Evolutionary conservation across 2,329 filamentous ascomycete species (phyloP), one percentile per base, ranked within the genome.

Genomic region (Cercospora brassicicola): DNA sequence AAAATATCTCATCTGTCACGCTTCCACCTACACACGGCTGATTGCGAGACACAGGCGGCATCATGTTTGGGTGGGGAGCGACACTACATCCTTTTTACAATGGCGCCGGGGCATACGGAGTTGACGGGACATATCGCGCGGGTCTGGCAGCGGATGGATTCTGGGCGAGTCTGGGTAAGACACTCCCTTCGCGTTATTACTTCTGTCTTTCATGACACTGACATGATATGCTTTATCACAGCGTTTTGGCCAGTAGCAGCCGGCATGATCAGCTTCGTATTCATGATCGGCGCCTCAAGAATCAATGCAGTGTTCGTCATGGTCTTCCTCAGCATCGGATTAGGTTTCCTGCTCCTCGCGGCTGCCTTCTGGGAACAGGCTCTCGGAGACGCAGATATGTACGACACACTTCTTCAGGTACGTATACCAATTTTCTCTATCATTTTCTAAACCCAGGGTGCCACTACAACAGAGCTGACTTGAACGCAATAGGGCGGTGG

Each of bases 341-440:
- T 66, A 13, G 69, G 69, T 20, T 71, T 71, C 36, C 28, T 59
- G 1, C 51, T 71, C 7, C 51, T 69, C 5, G 67, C 67, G 6
- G 65, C 56, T 11, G 67, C 67, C 1, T 66, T 64, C 18, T 71
- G 69, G 67, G 62, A 62, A 26, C 45, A 61, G 20, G 67, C 62
- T 30, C 62, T 69, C 28, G 62, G 59, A 15, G 36, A 69, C 26
- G 59, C 64, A 11, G 53, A 62, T 8, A 20, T 67, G 20, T 66
- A 62, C 23, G 31, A 57, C 23, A 64, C 31, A 36, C 61, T 67
- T 20, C 20, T 51, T 6, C 39, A 68, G 56, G 81, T 81, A 23
- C 51, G 53, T 62, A 28, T 33, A 36, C 2, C 28, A 15, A 23
- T 10, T 8, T 15, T 45, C 8, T 5, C n/a, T 18, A 8, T 45